Evolutionary conservation across 306 rosid genomes (phyloP).

Genomic region (Quercus parvula): DNA sequence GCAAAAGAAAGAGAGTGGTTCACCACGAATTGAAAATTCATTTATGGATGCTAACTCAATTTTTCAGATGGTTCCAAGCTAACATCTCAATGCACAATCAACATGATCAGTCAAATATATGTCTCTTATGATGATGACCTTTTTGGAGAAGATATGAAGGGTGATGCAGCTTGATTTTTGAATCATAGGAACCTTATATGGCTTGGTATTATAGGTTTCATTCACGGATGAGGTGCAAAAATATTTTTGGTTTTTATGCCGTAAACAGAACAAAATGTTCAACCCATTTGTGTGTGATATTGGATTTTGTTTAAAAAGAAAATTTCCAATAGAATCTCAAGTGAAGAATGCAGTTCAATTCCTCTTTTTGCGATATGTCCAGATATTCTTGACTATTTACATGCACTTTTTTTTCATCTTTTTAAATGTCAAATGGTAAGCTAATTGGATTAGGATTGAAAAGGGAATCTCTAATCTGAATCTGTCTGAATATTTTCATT

Average conservation of each 20-base stretch:
- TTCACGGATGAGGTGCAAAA: neutral
- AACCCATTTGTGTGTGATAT: neutral
- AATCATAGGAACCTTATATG: neutral
- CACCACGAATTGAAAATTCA: slow-evolving; percentile 19
- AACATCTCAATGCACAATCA: slow-evolving; percentile 27
- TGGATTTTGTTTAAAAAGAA: neutral
- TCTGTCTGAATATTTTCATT: neutral
- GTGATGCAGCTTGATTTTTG: slow-evolving; percentile 30
- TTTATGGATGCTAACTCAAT: neutral
- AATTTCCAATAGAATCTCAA: neutral
- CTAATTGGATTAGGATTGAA: neutral
- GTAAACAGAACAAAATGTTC: neutral
- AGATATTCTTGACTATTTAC: neutral
- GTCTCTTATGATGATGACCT: slow-evolving; percentile 78
- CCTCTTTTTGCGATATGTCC: neutral
- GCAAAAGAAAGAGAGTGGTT: slow-evolving; percentile 38
- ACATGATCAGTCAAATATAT: slow-evolving; percentile 39
- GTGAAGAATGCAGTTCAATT: neutral
- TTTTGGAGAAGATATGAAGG: slow-evolving; percentile 37
- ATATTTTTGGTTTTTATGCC: neutral
- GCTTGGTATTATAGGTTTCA: neutral
- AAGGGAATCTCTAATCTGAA: neutral
- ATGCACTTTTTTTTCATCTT: neutral
- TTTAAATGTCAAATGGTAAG: neutral
- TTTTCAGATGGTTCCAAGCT: slow-evolving; percentile 9